phyloP scores from a whole-genome alignment of 345 rosid species.

The Corymbia maculata region DNA sequence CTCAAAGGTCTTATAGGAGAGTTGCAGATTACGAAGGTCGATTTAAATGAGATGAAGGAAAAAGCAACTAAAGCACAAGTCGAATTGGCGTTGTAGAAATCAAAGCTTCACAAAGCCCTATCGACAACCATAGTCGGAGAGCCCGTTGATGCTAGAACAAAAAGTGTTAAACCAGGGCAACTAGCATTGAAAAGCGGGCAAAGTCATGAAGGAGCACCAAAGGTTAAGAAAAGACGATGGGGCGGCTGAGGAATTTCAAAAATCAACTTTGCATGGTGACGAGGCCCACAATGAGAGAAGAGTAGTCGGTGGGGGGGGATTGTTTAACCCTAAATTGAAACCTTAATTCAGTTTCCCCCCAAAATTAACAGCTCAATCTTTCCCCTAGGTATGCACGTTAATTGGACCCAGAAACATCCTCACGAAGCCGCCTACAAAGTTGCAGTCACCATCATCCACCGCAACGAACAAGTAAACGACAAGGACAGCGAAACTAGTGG shows the following conservation, averaged over 20 bases:
- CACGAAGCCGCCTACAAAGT: constrained; percentile 38
- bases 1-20: constrained; percentile 29
- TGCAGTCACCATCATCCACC: background rate
- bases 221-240: background rate
- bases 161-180: background rate
- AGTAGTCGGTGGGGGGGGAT: no score
- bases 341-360: no score
- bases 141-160: background rate
- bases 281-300: no score
- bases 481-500: background rate
- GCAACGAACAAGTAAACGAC: background rate
- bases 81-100: constrained; percentile 76
- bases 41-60: constrained; percentile 59
- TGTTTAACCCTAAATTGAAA: no score
- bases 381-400: constrained; percentile 77
- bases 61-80: constrained; percentile 74
- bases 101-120: constrained; percentile 27
- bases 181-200: background rate
- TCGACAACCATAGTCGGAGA: background rate
- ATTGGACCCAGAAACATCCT: constrained; percentile 90
- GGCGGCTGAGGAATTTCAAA: background rate
- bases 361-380: constrained; percentile 17
- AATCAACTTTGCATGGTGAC: background rate
- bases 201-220: background rate
- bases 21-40: constrained; percentile 51